phyloP scores from a whole-genome alignment of 768 basidiomycete genomes.

The Russula sp. region DNA sequence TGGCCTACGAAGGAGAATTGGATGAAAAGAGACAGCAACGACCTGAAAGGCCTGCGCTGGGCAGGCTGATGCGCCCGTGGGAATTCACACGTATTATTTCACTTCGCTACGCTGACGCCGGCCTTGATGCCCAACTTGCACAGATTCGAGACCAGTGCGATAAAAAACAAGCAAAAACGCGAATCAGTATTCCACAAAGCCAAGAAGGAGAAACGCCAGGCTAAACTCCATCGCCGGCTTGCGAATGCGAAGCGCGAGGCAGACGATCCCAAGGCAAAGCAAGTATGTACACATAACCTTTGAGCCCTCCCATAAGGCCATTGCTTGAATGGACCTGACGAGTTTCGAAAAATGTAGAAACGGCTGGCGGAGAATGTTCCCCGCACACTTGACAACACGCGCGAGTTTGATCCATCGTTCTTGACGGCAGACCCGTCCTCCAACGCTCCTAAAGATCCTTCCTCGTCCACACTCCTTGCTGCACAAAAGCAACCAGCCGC shows the following conservation, averaged over 20 bases:
- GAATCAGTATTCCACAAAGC: conserved; percentile 66
- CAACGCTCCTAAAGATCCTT: conserved; percentile 17
- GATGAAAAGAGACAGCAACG: neutral
- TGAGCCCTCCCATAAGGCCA: neutral
- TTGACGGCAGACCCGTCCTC: conserved; percentile 45
- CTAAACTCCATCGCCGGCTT: conserved; percentile 73
- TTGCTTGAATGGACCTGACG: neutral
- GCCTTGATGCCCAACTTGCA: conserved; percentile 41
- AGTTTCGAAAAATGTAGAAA: conserved; percentile 42
- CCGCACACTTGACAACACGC: conserved; percentile 86
- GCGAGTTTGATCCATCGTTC: conserved; percentile 72
- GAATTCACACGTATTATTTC: neutral
- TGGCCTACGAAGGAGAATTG: neutral
- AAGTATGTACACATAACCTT: conserved; percentile 38
- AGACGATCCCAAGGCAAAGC: conserved; percentile 67
- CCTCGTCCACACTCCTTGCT: conserved; percentile 22
- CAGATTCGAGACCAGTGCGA: conserved; percentile 56
- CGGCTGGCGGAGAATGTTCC: conserved; percentile 81
- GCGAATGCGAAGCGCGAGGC: conserved; percentile 72
- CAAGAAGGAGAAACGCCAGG: conserved; percentile 72
- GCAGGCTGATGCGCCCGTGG: neutral
- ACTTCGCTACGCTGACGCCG: neutral
- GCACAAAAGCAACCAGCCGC: conserved; percentile 34
- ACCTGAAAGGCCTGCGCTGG: no score
- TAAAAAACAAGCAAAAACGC: conserved; percentile 85